Evolutionary conservation across 495 filamentous ascomycete genomes (phyloP), one percentile per base, ranked within the genome.

Genomic region (Hypoxylon perforatum): DNA sequence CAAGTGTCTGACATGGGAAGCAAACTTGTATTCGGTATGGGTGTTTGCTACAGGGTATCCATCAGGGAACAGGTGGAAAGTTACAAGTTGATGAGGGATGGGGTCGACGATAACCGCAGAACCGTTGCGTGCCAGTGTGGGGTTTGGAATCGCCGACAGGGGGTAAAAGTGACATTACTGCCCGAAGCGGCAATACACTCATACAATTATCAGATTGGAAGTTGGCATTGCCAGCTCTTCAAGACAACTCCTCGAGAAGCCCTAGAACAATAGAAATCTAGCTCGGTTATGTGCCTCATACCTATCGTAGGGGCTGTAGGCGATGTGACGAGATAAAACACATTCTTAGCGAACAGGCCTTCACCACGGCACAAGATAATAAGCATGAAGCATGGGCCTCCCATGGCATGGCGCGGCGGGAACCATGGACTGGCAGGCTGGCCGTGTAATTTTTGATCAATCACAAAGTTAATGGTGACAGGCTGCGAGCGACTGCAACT

Each of bases 11-110:
- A 17, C 39, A 38, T 28, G 14, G 35, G 39, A 17, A 59, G 48
- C 65, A 68, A 68, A 68, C 65, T 54, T 58, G 65, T 47, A 58
- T 33, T 51, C 6, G 3, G 21, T 47, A 22, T 4, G 18, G 4
- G 18, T 42, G 65, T 68, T 68, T 68, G 65, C 59, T 68, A 58
- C 57, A 46, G 39, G 64, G 64, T 22, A 48, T 57, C 25, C 53
- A 39, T 57, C 46, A 57, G 21, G 45, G 42, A 63, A 51, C 30
- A 49, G 18, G 10, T n/a, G 22, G n/a, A 45, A 50, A 33, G 36
- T 47, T 52, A 30, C 49, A 62, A 7, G 42, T 48, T 15, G 17
- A 53, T 41, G 17, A 56, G n/a, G n/a, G 56, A 58, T 28, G 18
- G 15, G 22, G 33, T 55, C 54, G 50, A 56, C 57, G 57, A 66